phyloP scores from a whole-genome alignment of 495 filamentous ascomycete genomes.

The Penicillium paradoxum region DNA sequence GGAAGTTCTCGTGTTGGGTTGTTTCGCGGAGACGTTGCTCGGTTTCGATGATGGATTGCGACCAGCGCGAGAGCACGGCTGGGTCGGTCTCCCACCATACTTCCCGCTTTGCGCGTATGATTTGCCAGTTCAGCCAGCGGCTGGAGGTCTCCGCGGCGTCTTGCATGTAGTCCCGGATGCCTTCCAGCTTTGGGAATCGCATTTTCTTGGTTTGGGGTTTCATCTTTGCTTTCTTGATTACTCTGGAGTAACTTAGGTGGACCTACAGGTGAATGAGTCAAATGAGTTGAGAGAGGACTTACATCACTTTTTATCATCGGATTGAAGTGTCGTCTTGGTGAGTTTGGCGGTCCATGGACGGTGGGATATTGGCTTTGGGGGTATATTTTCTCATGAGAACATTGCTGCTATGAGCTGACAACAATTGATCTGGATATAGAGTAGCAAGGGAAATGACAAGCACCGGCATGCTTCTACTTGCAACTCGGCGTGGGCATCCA shows the following conservation, averaged over 20 bases:
- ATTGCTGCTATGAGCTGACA: too few species aligned
- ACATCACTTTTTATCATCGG: slow-evolving; percentile 10
- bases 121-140: background rate
- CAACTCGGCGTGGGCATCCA: background rate
- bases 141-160: background rate
- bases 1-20: background rate
- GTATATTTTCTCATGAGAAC: background rate
- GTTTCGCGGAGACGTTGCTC: background rate
- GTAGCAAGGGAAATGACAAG: background rate
- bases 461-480: background rate
- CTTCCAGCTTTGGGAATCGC: background rate
- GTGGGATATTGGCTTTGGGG: background rate
- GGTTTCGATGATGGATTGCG: slow-evolving; percentile 4
- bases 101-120: background rate
- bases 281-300: background rate
- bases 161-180: background rate
- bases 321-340: background rate
- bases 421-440: too few species aligned
- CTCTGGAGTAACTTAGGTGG: too few species aligned
- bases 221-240: background rate
- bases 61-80: background rate
- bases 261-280: too few species aligned
- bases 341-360: background rate
- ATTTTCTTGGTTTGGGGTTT: background rate
- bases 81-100: slow-evolving; percentile 3